These are phyloP conservation scores for Xylariaceae sp. DNA, from an alignment of 2,329 filamentous ascomycete species.

Conservation along the genomic window DNA sequence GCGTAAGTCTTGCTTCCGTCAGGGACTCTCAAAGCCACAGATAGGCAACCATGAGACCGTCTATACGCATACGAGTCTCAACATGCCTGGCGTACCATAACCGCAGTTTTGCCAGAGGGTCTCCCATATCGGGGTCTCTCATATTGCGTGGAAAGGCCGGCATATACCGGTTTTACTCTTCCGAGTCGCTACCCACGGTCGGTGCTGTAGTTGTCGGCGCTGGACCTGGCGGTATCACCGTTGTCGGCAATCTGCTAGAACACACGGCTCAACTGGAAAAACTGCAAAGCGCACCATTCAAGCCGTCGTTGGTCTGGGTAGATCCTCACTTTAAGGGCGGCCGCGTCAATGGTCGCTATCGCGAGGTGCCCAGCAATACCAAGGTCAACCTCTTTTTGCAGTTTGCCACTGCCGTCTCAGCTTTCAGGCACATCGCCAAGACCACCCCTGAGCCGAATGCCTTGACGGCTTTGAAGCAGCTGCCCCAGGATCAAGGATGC, in stretches of 20 bases:
- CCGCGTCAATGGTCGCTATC: constrained; percentile 48
- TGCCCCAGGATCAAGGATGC: constrained; percentile 54
- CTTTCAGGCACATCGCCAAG: constrained; percentile 48
- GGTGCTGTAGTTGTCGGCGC: constrained; percentile 52
- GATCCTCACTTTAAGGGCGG: constrained; percentile 52
- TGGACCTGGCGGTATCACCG: constrained; percentile 54
- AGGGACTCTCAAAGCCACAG: constrained; percentile 2
- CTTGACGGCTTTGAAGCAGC: constrained; percentile 44
- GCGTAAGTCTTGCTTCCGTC: too few relatives aligned
- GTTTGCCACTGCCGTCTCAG: constrained; percentile 47
- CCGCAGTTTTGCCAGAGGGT: not conserved
- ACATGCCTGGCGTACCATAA: constrained; percentile 6
- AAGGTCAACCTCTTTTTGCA: constrained; percentile 54
- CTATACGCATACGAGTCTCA: constrained; percentile 4
- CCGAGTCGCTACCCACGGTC: constrained; percentile 8
- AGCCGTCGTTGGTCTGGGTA: constrained; percentile 47
- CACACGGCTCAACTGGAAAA: constrained; percentile 30
- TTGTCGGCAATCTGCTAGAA: constrained; percentile 57
- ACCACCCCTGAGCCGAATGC: constrained; percentile 46
- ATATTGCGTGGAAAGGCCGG: constrained; percentile 1
- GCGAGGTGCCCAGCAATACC: constrained; percentile 58
- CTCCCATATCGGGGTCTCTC: not conserved
- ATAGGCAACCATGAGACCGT: constrained; percentile 8
- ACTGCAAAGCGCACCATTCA: constrained; percentile 30
- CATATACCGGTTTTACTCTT: constrained; percentile 35